Evolutionary conservation across 805 yeast species (phyloP), one percentile per base, ranked within the genome.

Genomic region (Barnettozyma pratensis): DNA sequence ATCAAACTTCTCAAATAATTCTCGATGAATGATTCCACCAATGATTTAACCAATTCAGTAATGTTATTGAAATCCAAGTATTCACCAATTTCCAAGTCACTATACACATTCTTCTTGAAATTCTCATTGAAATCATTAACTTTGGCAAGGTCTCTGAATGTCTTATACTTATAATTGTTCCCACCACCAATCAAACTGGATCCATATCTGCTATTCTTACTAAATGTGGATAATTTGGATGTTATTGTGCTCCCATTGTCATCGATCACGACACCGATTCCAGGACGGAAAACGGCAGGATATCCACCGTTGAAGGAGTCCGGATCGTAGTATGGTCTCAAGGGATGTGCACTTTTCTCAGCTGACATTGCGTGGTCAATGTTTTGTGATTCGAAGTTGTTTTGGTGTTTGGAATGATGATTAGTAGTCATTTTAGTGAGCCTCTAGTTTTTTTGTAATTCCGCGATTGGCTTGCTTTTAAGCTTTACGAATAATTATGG

Each of bases 251-350:
- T 52, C 1, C 76, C 76, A 40, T 74, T 45, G 44, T 64, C 50
- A 72, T 79, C 81, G 39, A 47, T 47, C 8, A 81, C 62, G 10
- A 82, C 79, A 25, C 88, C 88, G 26, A 77, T 70, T 1, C 83
- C 84, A 1, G 85, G 85, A 50, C 74, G 73, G 59, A 71, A 82
- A 4, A 78, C 73, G 14, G 82, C 85, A 29, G 77, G 68, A 57
- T 82, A 81, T 11, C 83, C 85, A 1, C 83, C 80, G 60, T 80
- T 74, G 63, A 85, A 85, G 1, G 82, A 69, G 28, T 75, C 83
- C n/a, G 84, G 76, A 63, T 83, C 81, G 60, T 82, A 80, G 64
- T 85, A 85, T 3, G 92, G 92, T 65, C 94, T 75, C 46, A 75
- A 65, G 11, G 50, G 50, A 32, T 47, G 50, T n/a, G 42, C 12